A percentile compares a stretch with the other conserved stretches of the same genome.
Conservation (phyloP, 1,139 yeast species). For the Starmera stellimalicola region DNA sequence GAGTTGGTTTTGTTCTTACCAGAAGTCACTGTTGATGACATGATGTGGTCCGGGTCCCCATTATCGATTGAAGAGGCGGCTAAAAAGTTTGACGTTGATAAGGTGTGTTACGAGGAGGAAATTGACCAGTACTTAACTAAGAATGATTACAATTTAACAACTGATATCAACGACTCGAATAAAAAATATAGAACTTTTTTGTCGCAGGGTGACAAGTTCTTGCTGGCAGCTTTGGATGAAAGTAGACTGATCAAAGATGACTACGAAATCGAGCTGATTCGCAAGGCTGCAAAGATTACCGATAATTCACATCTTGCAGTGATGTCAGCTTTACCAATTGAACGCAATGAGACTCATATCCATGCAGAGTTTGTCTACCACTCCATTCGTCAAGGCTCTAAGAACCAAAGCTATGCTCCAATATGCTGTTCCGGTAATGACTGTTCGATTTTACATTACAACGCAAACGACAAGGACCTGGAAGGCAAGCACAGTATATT, state of each 20-base stretch:
- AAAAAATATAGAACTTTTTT: constrained; percentile 26
- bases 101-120: constrained; percentile 52
- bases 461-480: constrained; percentile 67
- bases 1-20: constrained; percentile 70
- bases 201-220: constrained; percentile 33
- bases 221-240: constrained; percentile 77
- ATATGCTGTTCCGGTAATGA: constrained; percentile 91
- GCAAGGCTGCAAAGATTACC: constrained; percentile 73
- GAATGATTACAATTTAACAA: constrained; percentile 25
- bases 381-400: constrained; percentile 88
- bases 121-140: constrained; percentile 27
- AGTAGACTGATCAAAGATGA: constrained; percentile 77
- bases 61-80: constrained; percentile 56
- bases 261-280: constrained; percentile 67
- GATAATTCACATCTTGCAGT: constrained; percentile 87
- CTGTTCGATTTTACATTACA: constrained; percentile 87
- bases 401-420: constrained; percentile 84
- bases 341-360: constrained; percentile 78
- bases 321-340: constrained; percentile 87
- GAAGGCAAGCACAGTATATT: constrained; percentile 55
- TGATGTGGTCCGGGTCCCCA: constrained; percentile 96
- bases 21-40: constrained; percentile 74
- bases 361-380: constrained; percentile 95
- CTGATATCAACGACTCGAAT: constrained; percentile 25
- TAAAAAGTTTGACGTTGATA: constrained; percentile 67